phyloP scores from a whole-genome alignment of 1,284 basidiomycete genomes.

The Ceratobasidium papillatum region DNA sequence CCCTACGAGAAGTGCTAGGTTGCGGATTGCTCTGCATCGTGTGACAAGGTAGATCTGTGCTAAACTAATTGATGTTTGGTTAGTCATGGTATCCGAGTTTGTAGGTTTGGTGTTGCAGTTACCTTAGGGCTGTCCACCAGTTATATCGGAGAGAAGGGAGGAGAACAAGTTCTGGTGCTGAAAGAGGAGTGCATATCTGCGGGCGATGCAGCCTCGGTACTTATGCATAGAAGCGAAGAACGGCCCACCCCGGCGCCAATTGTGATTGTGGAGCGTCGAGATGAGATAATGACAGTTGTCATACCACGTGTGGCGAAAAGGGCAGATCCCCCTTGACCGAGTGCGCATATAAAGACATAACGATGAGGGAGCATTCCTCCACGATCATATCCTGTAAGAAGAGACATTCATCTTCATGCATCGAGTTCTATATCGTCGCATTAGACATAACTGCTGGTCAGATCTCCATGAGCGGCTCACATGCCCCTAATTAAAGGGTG shows the following conservation, averaged over 20 bases:
- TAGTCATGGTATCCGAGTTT: neutral
- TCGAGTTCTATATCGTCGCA: neutral
- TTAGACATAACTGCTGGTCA: too few relatives aligned
- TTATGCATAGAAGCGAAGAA: slow-evolving; percentile 34
- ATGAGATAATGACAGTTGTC: slow-evolving; percentile 25
- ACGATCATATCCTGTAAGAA: neutral
- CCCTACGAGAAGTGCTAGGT: slow-evolving; percentile 14
- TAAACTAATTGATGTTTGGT: neutral
- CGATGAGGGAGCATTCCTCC: neutral
- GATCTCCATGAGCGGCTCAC: neutral
- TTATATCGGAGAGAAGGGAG: neutral
- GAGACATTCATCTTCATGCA: neutral
- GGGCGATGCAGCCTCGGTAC: neutral
- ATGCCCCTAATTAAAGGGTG: neutral
- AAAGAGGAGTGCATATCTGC: slow-evolving; percentile 9
- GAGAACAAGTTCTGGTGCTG: neutral
- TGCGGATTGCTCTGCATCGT: slow-evolving; percentile 2
- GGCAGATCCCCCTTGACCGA: neutral
- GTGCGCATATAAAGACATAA: neutral
- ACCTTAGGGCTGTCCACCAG: neutral
- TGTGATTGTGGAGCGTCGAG: slow-evolving; percentile 17
- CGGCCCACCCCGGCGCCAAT: slow-evolving; percentile 12
- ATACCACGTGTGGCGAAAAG: slow-evolving; percentile 4
- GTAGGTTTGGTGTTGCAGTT: neutral
- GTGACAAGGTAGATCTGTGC: neutral